Percentiles rank a stretch among this genome's conserved stretches.
phyloP scores from a whole-genome alignment of 768 basidiomycete species.

The Psilocybe cyanescens region DNA sequence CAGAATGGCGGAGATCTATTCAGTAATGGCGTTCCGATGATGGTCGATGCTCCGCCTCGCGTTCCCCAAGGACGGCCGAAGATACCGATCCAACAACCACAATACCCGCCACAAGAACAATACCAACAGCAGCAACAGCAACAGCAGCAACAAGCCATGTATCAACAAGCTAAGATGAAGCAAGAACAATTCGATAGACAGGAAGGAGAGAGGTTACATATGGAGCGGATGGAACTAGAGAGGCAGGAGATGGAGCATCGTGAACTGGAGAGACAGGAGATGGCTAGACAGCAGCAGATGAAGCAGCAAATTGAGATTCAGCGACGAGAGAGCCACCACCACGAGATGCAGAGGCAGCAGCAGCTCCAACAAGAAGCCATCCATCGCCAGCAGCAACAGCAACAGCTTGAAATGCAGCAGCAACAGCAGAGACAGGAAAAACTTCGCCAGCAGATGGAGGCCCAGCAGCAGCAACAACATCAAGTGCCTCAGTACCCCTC shows the following conservation, averaged over 20 bases:
- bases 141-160: constrained; percentile 27
- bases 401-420: constrained; percentile 22
- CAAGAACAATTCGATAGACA: constrained; percentile 34
- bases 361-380: constrained; percentile 17
- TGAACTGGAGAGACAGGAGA: constrained; percentile 24
- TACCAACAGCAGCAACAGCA: constrained; percentile 23
- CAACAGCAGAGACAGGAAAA: constrained; percentile 25
- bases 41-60: constrained; percentile 21
- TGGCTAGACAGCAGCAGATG: constrained; percentile 25
- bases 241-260: constrained; percentile 18
- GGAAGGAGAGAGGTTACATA: constrained; percentile 26
- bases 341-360: constrained; percentile 19
- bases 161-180: constrained; percentile 28
- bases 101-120: constrained; percentile 3
- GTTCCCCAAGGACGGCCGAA: constrained; percentile 7
- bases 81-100: neutral
- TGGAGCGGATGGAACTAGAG: constrained; percentile 22
- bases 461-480: constrained; percentile 23
- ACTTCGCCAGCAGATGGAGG: constrained; percentile 24
- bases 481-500: constrained; percentile 23
- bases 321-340: constrained; percentile 22
- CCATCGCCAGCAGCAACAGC: constrained; percentile 19
- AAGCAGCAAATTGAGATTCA: constrained; percentile 21
- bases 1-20: constrained; percentile 39
- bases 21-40: constrained; percentile 30